Evolutionary conservation across 805 yeast genomes (phyloP).

Genomic region (Monosporozyma unispora): DNA sequence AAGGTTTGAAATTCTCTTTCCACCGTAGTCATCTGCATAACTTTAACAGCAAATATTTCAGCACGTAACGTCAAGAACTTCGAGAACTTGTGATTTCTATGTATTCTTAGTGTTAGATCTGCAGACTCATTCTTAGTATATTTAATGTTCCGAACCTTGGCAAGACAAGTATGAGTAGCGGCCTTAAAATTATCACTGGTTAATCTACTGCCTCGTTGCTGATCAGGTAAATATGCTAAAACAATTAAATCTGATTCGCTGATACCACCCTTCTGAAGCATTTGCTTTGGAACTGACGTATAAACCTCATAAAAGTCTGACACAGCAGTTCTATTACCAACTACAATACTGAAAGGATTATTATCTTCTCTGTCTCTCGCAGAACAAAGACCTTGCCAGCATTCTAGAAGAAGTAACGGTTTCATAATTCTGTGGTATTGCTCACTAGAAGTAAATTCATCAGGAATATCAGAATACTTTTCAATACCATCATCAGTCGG

Average conservation of each 20-base stretch:
- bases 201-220: conserved; percentile 19
- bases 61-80: conserved; percentile 52
- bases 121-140: conserved; percentile 52
- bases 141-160: conserved; percentile 69
- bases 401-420: conserved; percentile 78
- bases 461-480: conserved; percentile 41
- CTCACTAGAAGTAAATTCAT: conserved; percentile 45
- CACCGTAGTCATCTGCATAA: conserved; percentile 81
- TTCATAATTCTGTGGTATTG: conserved; percentile 64
- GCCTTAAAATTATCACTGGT: conserved; percentile 30
- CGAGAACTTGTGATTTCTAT: conserved; percentile 38
- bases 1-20: conserved; percentile 89
- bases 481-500: conserved; percentile 45
- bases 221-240: conserved; percentile 43
- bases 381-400: conserved; percentile 84
- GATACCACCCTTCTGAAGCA: conserved; percentile 43
- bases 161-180: conserved; percentile 53
- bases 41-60: conserved; percentile 56
- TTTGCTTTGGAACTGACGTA: conserved; percentile 52
- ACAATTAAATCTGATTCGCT: conserved; percentile 72
- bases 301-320: conserved; percentile 85
- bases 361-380: conserved; percentile 51
- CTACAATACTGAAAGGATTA: conserved; percentile 52
- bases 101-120: conserved; percentile 68
- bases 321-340: conserved; percentile 75